Conservation (phyloP, 1,139 yeast species). For the Lizanozyma gosingica region DNA sequence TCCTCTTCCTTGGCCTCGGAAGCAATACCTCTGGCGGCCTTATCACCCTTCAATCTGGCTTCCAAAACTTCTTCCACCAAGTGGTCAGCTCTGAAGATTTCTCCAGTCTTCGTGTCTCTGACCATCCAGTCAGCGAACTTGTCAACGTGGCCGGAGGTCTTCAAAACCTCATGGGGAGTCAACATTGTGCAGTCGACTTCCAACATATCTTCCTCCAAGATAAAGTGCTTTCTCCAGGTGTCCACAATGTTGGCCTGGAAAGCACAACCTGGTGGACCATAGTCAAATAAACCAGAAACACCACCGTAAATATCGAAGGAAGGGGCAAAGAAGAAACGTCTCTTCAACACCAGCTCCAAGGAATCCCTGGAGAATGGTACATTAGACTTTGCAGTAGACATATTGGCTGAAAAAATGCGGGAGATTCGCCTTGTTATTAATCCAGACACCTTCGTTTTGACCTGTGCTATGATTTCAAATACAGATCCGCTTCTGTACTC, state of each 20-base stretch:
- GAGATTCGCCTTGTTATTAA: neutral
- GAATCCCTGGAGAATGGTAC: slow-evolving; percentile 69
- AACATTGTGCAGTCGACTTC: slow-evolving; percentile 98
- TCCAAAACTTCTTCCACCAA: slow-evolving; percentile 96
- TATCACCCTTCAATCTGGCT: slow-evolving; percentile 91
- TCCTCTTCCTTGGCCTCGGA: slow-evolving; percentile 47
- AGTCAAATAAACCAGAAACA: slow-evolving; percentile 94
- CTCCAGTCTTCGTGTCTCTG: slow-evolving; percentile 90
- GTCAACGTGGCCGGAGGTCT: slow-evolving; percentile 98
- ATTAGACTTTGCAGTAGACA: slow-evolving; percentile 22
- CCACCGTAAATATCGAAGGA: slow-evolving; percentile 97
- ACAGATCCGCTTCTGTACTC: neutral
- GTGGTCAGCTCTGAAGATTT: slow-evolving; percentile 97
- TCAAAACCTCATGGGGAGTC: slow-evolving; percentile 94
- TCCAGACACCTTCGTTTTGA: neutral
- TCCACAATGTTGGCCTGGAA: slow-evolving; percentile 93
- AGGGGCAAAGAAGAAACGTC: slow-evolving; percentile 96
- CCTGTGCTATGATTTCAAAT: neutral
- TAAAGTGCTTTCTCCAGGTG: slow-evolving; percentile 95
- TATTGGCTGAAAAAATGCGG: slow-evolving; percentile 9
- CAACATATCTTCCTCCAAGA: slow-evolving; percentile 96
- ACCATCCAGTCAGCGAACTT: slow-evolving; percentile 99
- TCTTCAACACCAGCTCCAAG: slow-evolving; percentile 82
- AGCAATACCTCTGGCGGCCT: slow-evolving; percentile 80
- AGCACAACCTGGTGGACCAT: slow-evolving; percentile 99